Evolutionary conservation across 2,329 filamentous ascomycete genomes (phyloP).

Genomic region (Arachnomyces sp.): DNA sequence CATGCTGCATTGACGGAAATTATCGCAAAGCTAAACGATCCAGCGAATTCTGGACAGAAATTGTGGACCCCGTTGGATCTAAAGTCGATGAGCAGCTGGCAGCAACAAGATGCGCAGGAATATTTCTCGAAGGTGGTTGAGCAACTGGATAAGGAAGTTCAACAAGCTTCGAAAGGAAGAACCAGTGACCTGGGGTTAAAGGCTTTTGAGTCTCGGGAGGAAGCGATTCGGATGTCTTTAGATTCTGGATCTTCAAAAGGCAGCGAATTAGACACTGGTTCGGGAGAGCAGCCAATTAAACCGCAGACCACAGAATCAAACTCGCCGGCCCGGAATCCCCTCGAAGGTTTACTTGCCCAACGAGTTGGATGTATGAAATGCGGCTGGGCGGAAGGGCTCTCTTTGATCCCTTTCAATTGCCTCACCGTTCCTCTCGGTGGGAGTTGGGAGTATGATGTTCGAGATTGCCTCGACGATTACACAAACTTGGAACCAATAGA

Average conservation of each 20-base stretch:
- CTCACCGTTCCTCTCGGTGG: slow-evolving; percentile 74
- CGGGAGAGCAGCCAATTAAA: slow-evolving; percentile 4
- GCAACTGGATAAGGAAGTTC: slow-evolving; percentile 71
- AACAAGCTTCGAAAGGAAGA: slow-evolving; percentile 41
- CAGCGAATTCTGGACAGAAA: slow-evolving; percentile 62
- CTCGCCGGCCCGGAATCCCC: slow-evolving; percentile 56
- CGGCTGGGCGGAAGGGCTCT: slow-evolving; percentile 78
- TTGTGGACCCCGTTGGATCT: slow-evolving; percentile 75
- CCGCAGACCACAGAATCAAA: slow-evolving; percentile 11
- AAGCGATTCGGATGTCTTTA: slow-evolving; percentile 16
- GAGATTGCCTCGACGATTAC: slow-evolving; percentile 75
- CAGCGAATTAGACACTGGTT: slow-evolving; percentile 9
- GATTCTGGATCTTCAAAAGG: slow-evolving; percentile 11
- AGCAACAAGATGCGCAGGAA: slow-evolving; percentile 96
- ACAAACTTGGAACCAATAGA: slow-evolving; percentile 78
- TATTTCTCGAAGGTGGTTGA: slow-evolving; percentile 89
- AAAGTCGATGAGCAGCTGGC: slow-evolving; percentile 90
- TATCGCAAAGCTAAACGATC: slow-evolving; percentile 62
- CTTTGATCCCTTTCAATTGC: slow-evolving; percentile 89
- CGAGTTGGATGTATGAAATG: slow-evolving; percentile 80
- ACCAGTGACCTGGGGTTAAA: slow-evolving; percentile 38
- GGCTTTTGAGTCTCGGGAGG: slow-evolving; percentile 25
- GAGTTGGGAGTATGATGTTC: slow-evolving; percentile 60
- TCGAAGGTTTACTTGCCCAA: slow-evolving; percentile 83
- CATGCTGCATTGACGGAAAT: slow-evolving; percentile 55